Conservation (phyloP, 2,329 filamentous ascomycete species). For the Sarocladium brachiariae region DNA sequence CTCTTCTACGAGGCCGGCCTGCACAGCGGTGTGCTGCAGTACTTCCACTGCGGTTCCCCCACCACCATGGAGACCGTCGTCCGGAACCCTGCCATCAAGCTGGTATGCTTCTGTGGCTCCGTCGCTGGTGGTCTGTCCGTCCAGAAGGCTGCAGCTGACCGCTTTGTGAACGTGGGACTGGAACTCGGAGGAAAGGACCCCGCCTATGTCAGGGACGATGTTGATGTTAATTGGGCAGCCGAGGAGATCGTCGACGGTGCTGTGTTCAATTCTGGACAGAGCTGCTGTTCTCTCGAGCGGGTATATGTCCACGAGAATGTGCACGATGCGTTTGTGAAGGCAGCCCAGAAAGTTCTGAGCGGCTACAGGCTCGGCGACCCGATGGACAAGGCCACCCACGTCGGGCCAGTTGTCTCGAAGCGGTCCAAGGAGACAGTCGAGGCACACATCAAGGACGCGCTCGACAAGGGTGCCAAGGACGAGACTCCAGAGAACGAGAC, state of each 20-base stretch:
- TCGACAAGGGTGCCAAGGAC: conserved; percentile 77
- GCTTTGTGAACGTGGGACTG: conserved; percentile 78
- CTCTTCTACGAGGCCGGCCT: conserved; percentile 76
- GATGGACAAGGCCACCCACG: conserved; percentile 66
- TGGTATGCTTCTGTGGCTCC: conserved; percentile 91
- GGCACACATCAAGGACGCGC: conserved; percentile 72
- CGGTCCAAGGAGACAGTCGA: conserved; percentile 69
- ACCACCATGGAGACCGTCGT: conserved; percentile 71
- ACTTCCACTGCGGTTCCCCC: conserved; percentile 82
- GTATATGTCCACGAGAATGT: conserved; percentile 85
- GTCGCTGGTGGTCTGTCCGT: conserved; percentile 82
- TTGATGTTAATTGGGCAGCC: conserved; percentile 84
- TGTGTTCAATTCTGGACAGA: conserved; percentile 98
- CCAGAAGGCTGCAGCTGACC: conserved; percentile 75
- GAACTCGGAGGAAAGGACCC: conserved; percentile 95
- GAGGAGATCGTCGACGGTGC: conserved; percentile 92
- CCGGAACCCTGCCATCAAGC: conserved; percentile 65
- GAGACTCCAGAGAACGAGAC: conserved; percentile 75
- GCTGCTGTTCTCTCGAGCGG: conserved; percentile 87
- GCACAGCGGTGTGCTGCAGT: conserved; percentile 78
- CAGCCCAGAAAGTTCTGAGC: conserved; percentile 71
- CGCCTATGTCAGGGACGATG: conserved; percentile 79
- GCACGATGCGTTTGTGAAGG: conserved; percentile 74
- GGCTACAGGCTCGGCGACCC: conserved; percentile 88
- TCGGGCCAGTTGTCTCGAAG: conserved; percentile 85